Percentiles rank a stretch among this genome's conserved stretches.
Evolutionary conservation across 768 basidiomycete genomes (phyloP).

Genomic region (Dentipellis fragilis): DNA sequence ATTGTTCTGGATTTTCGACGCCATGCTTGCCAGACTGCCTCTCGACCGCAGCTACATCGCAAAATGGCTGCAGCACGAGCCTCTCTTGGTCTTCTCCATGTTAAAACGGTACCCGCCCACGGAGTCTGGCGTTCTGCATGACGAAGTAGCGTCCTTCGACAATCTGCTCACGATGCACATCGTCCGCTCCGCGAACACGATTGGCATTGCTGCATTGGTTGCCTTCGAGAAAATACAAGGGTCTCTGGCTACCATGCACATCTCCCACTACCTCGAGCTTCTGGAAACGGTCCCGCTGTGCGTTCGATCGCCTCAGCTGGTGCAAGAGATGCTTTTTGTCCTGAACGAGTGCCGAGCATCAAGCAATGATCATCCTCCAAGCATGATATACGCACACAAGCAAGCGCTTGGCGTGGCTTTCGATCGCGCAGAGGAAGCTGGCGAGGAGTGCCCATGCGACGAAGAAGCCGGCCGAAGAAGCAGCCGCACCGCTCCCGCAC

Average conservation of each 20-base stretch:
- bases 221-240: slow-evolving; percentile 45
- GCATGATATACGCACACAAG: slow-evolving; percentile 39
- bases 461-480: slow-evolving; percentile 40
- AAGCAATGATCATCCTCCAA: slow-evolving; percentile 15
- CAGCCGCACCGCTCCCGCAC: slow-evolving; percentile 34
- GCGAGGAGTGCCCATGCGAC: slow-evolving; percentile 57
- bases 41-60: slow-evolving; percentile 19
- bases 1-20: not conserved
- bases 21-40: not conserved
- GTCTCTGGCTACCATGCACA: slow-evolving; percentile 30
- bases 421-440: slow-evolving; percentile 58
- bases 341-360: slow-evolving; percentile 37
- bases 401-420: slow-evolving; percentile 48
- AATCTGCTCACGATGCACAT: slow-evolving; percentile 34
- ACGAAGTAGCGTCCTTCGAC: slow-evolving; percentile 18
- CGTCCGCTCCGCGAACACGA: slow-evolving; percentile 43
- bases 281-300: slow-evolving; percentile 42
- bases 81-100: slow-evolving; percentile 43
- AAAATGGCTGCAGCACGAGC: slow-evolving; percentile 39
- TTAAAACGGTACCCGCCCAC: slow-evolving; percentile 38
- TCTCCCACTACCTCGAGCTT: slow-evolving; percentile 39
- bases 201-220: slow-evolving; percentile 46
- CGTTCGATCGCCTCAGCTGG: slow-evolving; percentile 38
- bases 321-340: slow-evolving; percentile 52
- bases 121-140: slow-evolving; percentile 22